These are phyloP conservation scores for Aspergillus leporis DNA, from an alignment of 495 filamentous ascomycete species.

Conservation along the genomic window DNA sequence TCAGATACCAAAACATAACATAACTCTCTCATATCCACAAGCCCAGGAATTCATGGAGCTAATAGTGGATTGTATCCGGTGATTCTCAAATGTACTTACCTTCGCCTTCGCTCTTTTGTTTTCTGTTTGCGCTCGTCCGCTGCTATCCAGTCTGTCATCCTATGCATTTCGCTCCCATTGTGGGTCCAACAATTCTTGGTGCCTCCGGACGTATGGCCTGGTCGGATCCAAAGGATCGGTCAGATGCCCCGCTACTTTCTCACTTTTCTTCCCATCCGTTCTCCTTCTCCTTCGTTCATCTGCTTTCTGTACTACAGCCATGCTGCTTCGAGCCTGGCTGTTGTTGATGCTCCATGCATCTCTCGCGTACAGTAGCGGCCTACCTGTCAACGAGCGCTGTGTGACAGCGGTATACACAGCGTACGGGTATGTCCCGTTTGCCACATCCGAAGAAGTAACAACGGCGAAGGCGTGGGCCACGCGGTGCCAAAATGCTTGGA, in stretches of 20 bases:
- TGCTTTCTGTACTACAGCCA: neutral
- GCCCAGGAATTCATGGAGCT: too few relatives aligned
- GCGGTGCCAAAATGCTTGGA: slow-evolving; percentile 36
- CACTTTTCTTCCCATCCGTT: neutral
- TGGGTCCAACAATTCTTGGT: neutral
- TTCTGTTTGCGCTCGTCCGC: neutral
- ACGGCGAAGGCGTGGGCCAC: slow-evolving; percentile 27
- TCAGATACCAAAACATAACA: neutral
- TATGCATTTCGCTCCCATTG: neutral
- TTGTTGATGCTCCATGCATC: neutral
- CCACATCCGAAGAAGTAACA: slow-evolving; percentile 17
- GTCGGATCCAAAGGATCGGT: neutral
- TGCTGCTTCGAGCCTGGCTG: neutral
- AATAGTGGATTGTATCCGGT: too few relatives aligned
- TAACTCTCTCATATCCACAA: too few relatives aligned
- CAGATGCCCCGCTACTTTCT: slow-evolving; percentile 2
- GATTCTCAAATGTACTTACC: neutral
- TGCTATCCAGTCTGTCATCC: neutral
- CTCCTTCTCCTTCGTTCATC: neutral
- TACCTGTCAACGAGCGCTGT: slow-evolving; percentile 35
- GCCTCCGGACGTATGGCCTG: neutral
- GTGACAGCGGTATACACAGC: slow-evolving; percentile 39
- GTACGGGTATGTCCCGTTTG: slow-evolving; percentile 40
- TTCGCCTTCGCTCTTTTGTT: neutral
- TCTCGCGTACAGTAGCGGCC: neutral